A percentile compares a stretch with the other conserved stretches of the same genome.
These are phyloP conservation scores for Amphichorda felina DNA, from an alignment of 2,329 filamentous ascomycete genomes.

Conservation along the genomic window DNA sequence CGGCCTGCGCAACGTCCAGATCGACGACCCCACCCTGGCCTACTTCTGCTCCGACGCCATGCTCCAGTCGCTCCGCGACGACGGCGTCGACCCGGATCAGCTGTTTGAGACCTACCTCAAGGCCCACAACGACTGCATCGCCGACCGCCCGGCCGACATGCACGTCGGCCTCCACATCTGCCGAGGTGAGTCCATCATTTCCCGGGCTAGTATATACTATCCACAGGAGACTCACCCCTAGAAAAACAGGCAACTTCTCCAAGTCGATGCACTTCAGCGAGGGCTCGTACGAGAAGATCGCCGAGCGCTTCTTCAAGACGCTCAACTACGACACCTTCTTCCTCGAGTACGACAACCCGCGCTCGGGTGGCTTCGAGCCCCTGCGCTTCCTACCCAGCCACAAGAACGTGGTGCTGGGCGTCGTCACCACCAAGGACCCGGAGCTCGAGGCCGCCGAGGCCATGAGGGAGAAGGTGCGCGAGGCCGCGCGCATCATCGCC, in stretches of 20 bases:
- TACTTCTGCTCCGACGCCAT: conserved; percentile 61
- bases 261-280: conserved; percentile 52
- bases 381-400: conserved; percentile 43
- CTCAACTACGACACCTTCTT: conserved; percentile 51
- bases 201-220: no score
- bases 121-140: conserved; percentile 61
- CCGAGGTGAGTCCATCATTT: conserved; percentile 14
- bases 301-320: conserved; percentile 45
- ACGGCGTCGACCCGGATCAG: conserved; percentile 49
- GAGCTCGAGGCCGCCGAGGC: conserved; percentile 41
- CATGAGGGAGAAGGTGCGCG: conserved; percentile 39
- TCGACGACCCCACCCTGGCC: conserved; percentile 50
- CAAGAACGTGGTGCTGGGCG: conserved; percentile 51
- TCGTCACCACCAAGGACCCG: conserved; percentile 49
- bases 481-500: conserved; percentile 54
- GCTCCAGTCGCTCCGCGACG: conserved; percentile 42
- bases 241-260: conserved; percentile 49
- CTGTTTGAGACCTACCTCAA: conserved; percentile 60
- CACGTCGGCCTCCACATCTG: conserved; percentile 59
- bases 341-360: conserved; percentile 46
- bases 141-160: conserved; percentile 48
- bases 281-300: conserved; percentile 51
- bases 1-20: conserved; percentile 44
- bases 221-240: no score
- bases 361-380: conserved; percentile 51